Conservation (phyloP, 768 basidiomycete species). For the Favolaschia claudopus region DNA sequence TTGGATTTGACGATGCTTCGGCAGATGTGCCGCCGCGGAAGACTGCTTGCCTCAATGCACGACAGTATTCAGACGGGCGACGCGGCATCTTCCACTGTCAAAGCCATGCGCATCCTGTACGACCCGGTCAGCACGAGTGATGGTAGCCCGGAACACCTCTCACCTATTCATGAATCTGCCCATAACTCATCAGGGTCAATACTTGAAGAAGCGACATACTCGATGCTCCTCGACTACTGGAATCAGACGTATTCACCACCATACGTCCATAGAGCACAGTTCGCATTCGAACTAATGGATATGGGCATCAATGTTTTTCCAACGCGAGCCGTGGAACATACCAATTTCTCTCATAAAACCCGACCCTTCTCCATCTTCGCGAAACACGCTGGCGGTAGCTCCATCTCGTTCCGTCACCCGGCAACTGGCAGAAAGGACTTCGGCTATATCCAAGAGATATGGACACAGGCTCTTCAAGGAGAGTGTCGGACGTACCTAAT, state of each 20-base stretch:
- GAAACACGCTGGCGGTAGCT: neutral
- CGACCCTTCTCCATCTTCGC: neutral
- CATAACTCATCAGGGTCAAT: no score
- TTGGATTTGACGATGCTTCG: conserved; percentile 16
- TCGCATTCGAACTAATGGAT: no score
- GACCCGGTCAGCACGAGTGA: neutral
- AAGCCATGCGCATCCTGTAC: neutral
- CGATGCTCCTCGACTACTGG: no score
- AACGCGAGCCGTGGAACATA: neutral
- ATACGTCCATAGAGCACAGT: no score
- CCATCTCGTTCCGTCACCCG: conserved; percentile 13
- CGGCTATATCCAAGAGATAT: neutral
- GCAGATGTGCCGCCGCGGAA: conserved; percentile 13
- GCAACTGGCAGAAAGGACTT: conserved; percentile 2
- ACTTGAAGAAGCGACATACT: no score
- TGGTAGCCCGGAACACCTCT: neutral
- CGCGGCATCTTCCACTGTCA: neutral
- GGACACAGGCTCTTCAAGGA: conserved; percentile 1
- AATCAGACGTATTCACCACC: no score
- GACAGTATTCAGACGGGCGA: neutral
- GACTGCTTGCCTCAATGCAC: conserved; percentile 10
- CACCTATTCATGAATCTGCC: no score
- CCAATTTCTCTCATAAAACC: conserved; percentile 4
- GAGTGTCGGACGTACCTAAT: conserved; percentile 10
- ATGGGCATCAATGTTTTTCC: neutral